Percentiles rank a stretch among this genome's conserved stretches.
Conservation (phyloP, 495 filamentous ascomycete species). For the Aspergillus nanangensis region DNA sequence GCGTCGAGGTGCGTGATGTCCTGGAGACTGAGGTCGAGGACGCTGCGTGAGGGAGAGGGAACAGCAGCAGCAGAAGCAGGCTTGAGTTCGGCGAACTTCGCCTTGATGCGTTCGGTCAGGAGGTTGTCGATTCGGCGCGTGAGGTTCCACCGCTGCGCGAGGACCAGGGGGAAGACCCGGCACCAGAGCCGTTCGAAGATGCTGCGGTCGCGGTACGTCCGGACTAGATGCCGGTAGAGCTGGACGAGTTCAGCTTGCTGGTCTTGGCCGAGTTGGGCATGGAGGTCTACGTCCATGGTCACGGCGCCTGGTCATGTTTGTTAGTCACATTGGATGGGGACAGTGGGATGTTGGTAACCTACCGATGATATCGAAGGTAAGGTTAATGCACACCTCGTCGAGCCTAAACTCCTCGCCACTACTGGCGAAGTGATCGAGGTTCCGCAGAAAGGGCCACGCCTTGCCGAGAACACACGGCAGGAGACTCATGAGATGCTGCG, state of each 20-base stretch:
- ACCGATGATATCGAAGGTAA: neutral
- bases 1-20: neutral
- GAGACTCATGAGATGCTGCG: neutral
- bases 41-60: neutral
- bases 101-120: neutral
- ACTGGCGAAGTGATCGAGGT: neutral
- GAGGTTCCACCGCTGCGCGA: neutral
- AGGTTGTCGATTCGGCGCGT: neutral
- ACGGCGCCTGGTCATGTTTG: slow-evolving; percentile 2
- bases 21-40: slow-evolving; percentile 1
- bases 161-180: neutral
- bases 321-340: neutral
- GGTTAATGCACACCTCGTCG: neutral
- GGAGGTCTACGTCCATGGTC: slow-evolving; percentile 4
- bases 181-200: neutral
- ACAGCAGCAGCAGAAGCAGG: slow-evolving; percentile 2
- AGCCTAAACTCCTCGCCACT: neutral
- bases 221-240: slow-evolving; percentile 3
- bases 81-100: slow-evolving; percentile 4
- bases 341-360: neutral
- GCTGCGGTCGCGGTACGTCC: slow-evolving; percentile 1
- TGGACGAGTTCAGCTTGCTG: slow-evolving; percentile 1
- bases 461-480: neutral
- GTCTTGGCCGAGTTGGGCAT: neutral
- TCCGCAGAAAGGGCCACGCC: neutral